Base-by-base conservation (phyloP, 78 protist species). In the Mantamonas sphyraenae region DNA sequence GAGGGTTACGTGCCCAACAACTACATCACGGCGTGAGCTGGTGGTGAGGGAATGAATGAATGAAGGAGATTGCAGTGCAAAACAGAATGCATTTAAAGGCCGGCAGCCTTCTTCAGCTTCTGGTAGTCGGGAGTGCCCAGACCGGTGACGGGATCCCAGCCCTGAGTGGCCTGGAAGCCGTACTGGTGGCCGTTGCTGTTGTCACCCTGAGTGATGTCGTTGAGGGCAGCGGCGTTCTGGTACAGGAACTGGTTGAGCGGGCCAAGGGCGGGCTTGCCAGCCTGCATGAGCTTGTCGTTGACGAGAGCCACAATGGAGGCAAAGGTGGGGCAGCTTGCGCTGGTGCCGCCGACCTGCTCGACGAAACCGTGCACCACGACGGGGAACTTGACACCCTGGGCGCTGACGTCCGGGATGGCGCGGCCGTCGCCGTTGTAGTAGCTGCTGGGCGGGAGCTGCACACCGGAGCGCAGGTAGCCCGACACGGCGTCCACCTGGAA, bases 61-160 rank as follows among this genome's bases (percentile, higher is more conserved):
- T n/a, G n/a, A n/a, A n/a, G n/a, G n/a, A n/a, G n/a, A n/a, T n/a
- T n/a, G n/a, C n/a, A n/a, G n/a, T n/a, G n/a, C n/a, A n/a, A n/a
- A n/a, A n/a, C n/a, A n/a, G n/a, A n/a, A n/a, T n/a, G n/a, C n/a
- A n/a, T n/a, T n/a, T n/a, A n/a, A n/a, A n/a, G n/a, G n/a, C n/a
- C n/a, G 51, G 67, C 67, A n/a, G 67, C 67, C n/a, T 24, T 38
- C 60, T 47, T 37, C 47, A 64, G 33, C 34, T 3, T 12, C 39
- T 60, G 40, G 71, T 45, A 61, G 70, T 68, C 68, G 55, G 82
- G 82, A 9, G 75, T 69, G 30, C 82, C 82, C 55, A 68, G 69
- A 34, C 82, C 79, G 24, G 74, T 62, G 45, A 43, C 73, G 39
- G 83, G 74, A n/a, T 78, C 76, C 71, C 68, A 78, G 39, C 73